A percentile compares a stretch with the other conserved stretches of the same genome.
phyloP scores from a whole-genome alignment of 2,329 filamentous ascomycete genomes.

The Botrytis aclada region DNA sequence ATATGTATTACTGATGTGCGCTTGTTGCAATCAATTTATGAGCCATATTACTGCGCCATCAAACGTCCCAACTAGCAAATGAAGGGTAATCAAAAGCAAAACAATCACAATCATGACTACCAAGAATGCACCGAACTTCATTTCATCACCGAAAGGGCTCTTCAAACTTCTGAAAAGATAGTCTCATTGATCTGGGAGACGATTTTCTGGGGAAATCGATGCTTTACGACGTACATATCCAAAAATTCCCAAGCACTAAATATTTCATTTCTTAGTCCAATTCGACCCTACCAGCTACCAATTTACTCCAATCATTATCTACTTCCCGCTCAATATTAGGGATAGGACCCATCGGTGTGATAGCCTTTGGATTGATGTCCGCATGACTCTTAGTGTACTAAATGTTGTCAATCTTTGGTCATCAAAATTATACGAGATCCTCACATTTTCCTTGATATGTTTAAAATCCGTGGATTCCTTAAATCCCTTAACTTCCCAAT shows the following conservation, averaged over 20 bases:
- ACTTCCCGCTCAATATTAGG: slow-evolving; percentile 75
- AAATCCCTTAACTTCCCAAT: slow-evolving; percentile 60
- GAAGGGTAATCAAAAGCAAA: neutral
- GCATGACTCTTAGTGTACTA: slow-evolving; percentile 83
- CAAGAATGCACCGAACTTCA: neutral
- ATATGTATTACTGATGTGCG: neutral
- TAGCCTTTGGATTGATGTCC: slow-evolving; percentile 65
- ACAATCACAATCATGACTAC: neutral
- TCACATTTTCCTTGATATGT: slow-evolving; percentile 50
- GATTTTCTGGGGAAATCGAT: neutral
- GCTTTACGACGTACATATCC: neutral
- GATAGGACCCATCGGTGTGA: slow-evolving; percentile 81
- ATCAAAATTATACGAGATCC: neutral
- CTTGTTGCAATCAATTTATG: neutral
- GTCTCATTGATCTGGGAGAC: neutral
- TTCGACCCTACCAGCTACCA: slow-evolving; percentile 82
- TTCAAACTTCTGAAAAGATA: neutral
- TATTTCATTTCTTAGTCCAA: slow-evolving; percentile 73
- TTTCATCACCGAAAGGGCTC: neutral
- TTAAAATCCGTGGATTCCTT: slow-evolving; percentile 37
- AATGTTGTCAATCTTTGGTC: slow-evolving; percentile 40
- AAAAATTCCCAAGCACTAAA: neutral
- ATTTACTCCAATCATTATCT: slow-evolving; percentile 40
- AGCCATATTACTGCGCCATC: neutral
- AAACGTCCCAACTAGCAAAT: neutral